Evolutionary conservation across 768 basidiomycete species (phyloP).

Genomic region (Pisolithus albus): DNA sequence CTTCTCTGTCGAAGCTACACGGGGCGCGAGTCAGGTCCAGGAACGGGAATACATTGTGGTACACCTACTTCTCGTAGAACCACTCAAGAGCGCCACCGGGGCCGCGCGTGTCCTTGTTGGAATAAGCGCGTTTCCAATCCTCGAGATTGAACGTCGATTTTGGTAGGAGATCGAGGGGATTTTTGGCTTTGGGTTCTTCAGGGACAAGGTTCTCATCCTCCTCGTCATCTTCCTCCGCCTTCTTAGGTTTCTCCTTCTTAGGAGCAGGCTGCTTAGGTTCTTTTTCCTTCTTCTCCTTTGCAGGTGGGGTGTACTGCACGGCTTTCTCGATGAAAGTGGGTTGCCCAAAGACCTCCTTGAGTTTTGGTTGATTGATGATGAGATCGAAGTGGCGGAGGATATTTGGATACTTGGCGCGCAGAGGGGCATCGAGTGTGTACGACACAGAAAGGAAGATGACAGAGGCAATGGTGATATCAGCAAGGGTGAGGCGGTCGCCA

Average conservation of each 20-base stretch:
- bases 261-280: conserved; percentile 31
- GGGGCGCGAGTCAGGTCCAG: not conserved
- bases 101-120: conserved; percentile 94
- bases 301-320: conserved; percentile 61
- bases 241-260: conserved; percentile 60
- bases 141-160: conserved; percentile 85
- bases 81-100: conserved; percentile 80
- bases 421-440: conserved; percentile 57
- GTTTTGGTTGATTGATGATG: conserved; percentile 72
- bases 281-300: conserved; percentile 65
- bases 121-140: conserved; percentile 97
- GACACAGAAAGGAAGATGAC: conserved; percentile 47
- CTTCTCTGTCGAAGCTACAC: conserved; percentile 74
- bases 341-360: conserved; percentile 62
- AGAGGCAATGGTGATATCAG: conserved; percentile 70
- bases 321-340: conserved; percentile 62
- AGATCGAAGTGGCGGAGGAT: conserved; percentile 83
- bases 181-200: conserved; percentile 85
- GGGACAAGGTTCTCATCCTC: conserved; percentile 72
- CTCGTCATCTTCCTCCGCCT: conserved; percentile 53
- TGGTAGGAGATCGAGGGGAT: conserved; percentile 88
- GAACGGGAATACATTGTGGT: not conserved
- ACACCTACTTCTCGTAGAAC: conserved; percentile 88
- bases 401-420: conserved; percentile 66
- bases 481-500: conserved; percentile 89